Conservation (phyloP, 495 filamentous ascomycete genomes). For the Aspergillus steynii region DNA sequence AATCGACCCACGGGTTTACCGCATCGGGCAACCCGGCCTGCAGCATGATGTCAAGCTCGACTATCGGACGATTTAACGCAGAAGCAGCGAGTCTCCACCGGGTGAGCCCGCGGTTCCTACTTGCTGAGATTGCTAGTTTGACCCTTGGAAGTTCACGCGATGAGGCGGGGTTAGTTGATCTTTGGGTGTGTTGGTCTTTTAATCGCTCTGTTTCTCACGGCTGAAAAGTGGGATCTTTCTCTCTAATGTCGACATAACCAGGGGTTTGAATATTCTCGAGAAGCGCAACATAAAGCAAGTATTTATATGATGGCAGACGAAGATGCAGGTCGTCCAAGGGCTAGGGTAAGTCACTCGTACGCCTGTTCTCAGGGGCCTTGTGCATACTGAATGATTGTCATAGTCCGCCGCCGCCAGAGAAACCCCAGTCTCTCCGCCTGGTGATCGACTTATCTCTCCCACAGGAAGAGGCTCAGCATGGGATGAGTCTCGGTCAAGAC, state of each 20-base stretch:
- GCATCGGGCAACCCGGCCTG: neutral
- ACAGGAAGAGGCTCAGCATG: neutral
- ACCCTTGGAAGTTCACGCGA: neutral
- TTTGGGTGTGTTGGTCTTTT: neutral
- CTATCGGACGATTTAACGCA: neutral
- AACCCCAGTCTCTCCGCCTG: neutral
- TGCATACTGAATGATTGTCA: neutral
- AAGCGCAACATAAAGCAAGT: no score
- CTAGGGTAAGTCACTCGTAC: neutral
- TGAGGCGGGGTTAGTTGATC: neutral
- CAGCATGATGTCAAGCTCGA: neutral
- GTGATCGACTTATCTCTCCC: neutral
- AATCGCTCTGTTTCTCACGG: neutral
- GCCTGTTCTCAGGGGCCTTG: neutral
- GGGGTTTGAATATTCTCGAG: no score
- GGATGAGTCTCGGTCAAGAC: neutral
- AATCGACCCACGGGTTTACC: neutral
- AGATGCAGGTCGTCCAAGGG: neutral
- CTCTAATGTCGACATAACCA: no score
- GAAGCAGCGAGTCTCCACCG: neutral
- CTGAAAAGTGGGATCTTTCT: neutral
- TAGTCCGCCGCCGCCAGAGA: neutral
- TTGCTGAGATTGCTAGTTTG: neutral
- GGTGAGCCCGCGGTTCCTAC: neutral
- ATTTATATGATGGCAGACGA: neutral